Evolutionary conservation across 805 yeast genomes (phyloP), one percentile per base, ranked within the genome.

Genomic region (Yarrowia osloensis): DNA sequence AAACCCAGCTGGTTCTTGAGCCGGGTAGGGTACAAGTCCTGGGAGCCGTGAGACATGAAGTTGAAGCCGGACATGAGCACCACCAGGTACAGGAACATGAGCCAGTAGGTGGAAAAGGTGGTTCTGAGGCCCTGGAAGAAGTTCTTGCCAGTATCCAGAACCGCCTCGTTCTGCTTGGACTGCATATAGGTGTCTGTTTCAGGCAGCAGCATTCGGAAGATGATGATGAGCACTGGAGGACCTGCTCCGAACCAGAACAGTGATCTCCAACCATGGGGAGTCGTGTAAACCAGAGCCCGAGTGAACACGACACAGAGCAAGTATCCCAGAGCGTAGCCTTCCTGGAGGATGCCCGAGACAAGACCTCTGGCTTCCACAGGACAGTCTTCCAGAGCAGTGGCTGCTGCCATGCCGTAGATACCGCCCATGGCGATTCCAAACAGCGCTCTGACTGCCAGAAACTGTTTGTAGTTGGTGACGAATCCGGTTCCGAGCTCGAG

Each of bases 41-140:
- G 92, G 6, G 91, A 85, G 0, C 90, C 91, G 71, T 88, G 94
- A 9, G 90, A 83, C 78, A 84, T 82, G 78, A 87, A 88, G 76
- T 88, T 88, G 80, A 87, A 85, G 21, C 88, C 89, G 21, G 89
- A 82, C 87, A 88, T 83, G 74, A 87, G 77, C 13, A 88, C 73
- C 44, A 89, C 83, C 70, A 84, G 76, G 75, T 86, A 88, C 52
- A 83, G 72, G 69, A 85, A 78, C 69, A 85, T 77, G 63, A 87
- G 80, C 92, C 91, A 88, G 74, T 88, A 85, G 35, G 24, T 29
- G 24, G 11, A 4, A 2, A 47, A 29, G 4, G 21, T 76, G 2
- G 33, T 47, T 47, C 29, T 29, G 35, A 29, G 54, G 0, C 35
- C 54, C 4, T 6, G 0, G 8, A 26, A 46, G 15, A 46, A 46